phyloP scores from a whole-genome alignment of 2,329 filamentous ascomycete species.

The Aspergillus sp. region DNA sequence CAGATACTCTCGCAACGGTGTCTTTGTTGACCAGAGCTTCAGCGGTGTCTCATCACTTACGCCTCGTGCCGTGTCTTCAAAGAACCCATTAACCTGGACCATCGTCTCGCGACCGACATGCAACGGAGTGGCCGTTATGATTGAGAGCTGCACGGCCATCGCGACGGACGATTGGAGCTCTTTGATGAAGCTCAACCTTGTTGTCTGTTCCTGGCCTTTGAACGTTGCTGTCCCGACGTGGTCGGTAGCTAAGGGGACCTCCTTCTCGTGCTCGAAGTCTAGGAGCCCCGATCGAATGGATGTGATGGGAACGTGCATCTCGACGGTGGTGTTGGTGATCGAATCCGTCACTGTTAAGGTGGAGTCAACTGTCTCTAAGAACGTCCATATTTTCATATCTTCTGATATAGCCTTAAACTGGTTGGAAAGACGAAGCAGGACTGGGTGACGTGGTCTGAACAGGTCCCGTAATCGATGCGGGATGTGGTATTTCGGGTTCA shows the following conservation, averaged over 20 bases:
- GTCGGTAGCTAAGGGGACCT: slow-evolving; percentile 29
- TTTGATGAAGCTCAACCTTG: slow-evolving; percentile 24
- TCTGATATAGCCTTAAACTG: slow-evolving; percentile 56
- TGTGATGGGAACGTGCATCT: slow-evolving; percentile 59
- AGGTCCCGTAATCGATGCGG: slow-evolving; percentile 51
- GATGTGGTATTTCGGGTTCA: slow-evolving; percentile 52
- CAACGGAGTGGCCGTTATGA: slow-evolving; percentile 44
- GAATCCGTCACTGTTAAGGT: slow-evolving; percentile 46
- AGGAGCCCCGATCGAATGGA: slow-evolving; percentile 43
- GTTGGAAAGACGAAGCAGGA: slow-evolving; percentile 50
- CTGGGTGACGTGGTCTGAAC: slow-evolving; percentile 51
- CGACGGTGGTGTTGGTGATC: slow-evolving; percentile 43
- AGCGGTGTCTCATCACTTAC: slow-evolving; percentile 43
- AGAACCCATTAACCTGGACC: slow-evolving; percentile 60
- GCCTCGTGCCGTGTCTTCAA: slow-evolving; percentile 57
- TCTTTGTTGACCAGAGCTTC: slow-evolving; percentile 31
- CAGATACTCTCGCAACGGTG: slow-evolving; percentile 48
- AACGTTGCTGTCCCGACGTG: slow-evolving; percentile 31
- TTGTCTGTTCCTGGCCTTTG: slow-evolving; percentile 26
- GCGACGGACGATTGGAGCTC: slow-evolving; percentile 20
- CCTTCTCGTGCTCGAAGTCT: slow-evolving; percentile 32
- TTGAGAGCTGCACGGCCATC: slow-evolving; percentile 24
- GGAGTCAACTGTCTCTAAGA: slow-evolving; percentile 63
- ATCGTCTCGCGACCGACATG: slow-evolving; percentile 53
- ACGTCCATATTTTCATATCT: slow-evolving; percentile 61